Base-by-base conservation (phyloP, 225 moss, liverwort and hornwort species). In the Polytrichum formosum region DNA sequence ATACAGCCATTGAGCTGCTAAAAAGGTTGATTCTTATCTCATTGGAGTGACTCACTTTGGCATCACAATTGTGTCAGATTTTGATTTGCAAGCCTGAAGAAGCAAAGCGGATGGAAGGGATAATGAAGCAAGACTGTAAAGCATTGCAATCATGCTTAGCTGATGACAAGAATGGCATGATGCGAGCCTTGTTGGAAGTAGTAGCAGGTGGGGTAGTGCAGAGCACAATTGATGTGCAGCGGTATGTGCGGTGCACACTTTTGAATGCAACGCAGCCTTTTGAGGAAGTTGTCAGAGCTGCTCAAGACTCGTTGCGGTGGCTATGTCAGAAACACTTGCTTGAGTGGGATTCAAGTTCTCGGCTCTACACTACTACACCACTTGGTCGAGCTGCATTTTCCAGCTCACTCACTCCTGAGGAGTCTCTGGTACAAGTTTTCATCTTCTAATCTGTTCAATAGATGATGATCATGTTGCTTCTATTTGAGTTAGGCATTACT, bases 361-460 rank as follows among this genome's bases (percentile, higher is more conserved):
- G 86, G 74, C 89, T 88, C 26, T 97, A 97, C 73, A 80, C 80
- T 69, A 86, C 92, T 73, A 93, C 92, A 22, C 89, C 92, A 20
- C 88, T 97, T 66, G 96, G 96, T 66, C 91, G 94, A 86, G 96
- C 96, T 79, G 96, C 96, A 59, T 97, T 97, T 84, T 92, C 90
- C 66, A 93, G 96, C 86, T 91, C 96, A 62, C 84, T 97, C 23
- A 93, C 84, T 84, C 96, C 96, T 54, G 96, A 97, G 71, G 96
- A 97, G 83, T 91, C 96, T 65, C 73, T 97, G 87, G 96, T 96
- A 86, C 4, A 13, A 46, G 46, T 59, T 63, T 8, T 71, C 28
- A n/a, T 71, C 18, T 31, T 23, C 26, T 64, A 13, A 46, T 3
- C 16, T 46, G 46, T 16, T 46, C 46, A 16, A 46, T 46, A 46